Base-by-base conservation (phyloP, 2,329 filamentous ascomycete genomes). In the Pseudofabraea citricarpa region DNA sequence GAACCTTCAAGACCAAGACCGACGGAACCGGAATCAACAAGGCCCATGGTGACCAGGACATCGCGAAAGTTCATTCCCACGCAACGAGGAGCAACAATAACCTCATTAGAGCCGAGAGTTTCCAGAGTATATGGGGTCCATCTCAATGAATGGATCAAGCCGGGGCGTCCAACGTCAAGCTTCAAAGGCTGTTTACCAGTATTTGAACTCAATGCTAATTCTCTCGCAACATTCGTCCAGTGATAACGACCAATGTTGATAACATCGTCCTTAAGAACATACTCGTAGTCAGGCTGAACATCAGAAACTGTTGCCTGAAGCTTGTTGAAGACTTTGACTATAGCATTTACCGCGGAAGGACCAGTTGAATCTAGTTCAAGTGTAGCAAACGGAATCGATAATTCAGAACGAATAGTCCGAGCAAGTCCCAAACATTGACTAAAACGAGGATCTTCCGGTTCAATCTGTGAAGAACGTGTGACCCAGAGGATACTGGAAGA, bases 201-300 rank as follows among this genome's bases (percentile, higher is more conserved):
- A 29, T n/a, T 10, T 16, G 7, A 18, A 13, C 21, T 29, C 12
- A 27, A 8, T 27, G 18, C 24, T 10, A 56, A 26, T 24, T 48
- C 49, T 12, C 51, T 31, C 10, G 22, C 22, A 15, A 55, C 27
- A 18, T 38, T 36, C 33, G 52, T 41, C 42, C 50, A 52, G 29
- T 54, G 53, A 45, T 47, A 57, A 31, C 60, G 51, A 15, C 50
- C 42, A 21, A 59, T 45, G 13, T 57, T 40, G 3, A 60, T 26
- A 4, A 29, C 27, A 10, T 51, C 53, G 31, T 59, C 27, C 4
- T 41, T 3, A 6, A 59, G n/a, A 0, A 46, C 51, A 44, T 54
- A 64, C 40, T 65, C 63, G 15, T 38, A 47, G n/a, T 61, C 57
- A 6, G 53, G 52, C 15, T 46, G 43, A 9, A 43, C 21, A 31